Conservation (phyloP, 257 asterid species). For the Parsonsia alboflavescens region DNA sequence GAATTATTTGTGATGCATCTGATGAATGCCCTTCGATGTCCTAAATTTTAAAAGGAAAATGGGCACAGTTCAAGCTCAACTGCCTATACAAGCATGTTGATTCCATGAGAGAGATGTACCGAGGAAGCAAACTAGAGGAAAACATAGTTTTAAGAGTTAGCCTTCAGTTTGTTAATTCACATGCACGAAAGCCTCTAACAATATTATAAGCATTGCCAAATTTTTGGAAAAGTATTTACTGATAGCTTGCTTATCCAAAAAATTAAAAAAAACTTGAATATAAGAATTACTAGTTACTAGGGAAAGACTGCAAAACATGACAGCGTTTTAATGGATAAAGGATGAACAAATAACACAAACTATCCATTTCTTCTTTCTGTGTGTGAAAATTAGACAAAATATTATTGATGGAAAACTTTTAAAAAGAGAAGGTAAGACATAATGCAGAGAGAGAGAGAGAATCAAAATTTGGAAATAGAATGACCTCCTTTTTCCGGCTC, state of each 20-base stretch:
- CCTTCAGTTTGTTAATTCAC: background rate
- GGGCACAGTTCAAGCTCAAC: conserved; percentile 14
- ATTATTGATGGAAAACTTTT: background rate
- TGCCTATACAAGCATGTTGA: background rate
- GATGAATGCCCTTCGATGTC: conserved; percentile 56
- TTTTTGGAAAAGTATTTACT: background rate
- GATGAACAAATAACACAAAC: background rate
- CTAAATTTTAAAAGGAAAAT: conserved; percentile 40
- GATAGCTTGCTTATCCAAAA: background rate
- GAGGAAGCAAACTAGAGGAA: background rate
- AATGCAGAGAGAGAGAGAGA: conserved; percentile 2
- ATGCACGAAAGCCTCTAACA: background rate
- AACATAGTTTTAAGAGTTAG: background rate
- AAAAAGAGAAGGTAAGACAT: background rate
- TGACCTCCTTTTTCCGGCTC: conserved; percentile 81
- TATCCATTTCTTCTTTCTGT: background rate
- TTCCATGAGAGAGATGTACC: background rate
- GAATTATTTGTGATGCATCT: conserved; percentile 80
- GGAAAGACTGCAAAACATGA: background rate
- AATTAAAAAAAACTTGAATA: background rate
- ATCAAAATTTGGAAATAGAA: conserved; percentile 4
- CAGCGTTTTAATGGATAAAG: background rate
- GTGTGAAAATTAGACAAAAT: background rate
- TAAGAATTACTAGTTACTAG: background rate
- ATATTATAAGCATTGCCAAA: background rate